phyloP scores from a whole-genome alignment of 108 stramenopile genomes.

The Mediolabrus comicus region DNA sequence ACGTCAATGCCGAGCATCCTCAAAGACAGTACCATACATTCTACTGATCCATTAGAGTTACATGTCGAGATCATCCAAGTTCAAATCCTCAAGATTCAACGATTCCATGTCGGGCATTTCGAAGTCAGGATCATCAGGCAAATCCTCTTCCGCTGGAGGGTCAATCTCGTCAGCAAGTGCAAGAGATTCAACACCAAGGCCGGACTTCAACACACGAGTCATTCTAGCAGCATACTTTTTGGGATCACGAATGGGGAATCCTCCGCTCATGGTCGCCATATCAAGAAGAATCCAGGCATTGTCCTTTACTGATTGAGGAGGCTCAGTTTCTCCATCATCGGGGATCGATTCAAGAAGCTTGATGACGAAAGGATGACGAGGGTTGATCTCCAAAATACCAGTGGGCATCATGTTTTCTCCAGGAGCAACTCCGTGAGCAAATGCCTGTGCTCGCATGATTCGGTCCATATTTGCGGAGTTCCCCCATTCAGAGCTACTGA shows the following conservation, averaged over 20 bases:
- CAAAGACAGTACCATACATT: too few relatives aligned
- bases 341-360: constrained; percentile 87
- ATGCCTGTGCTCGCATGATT: constrained; percentile 97
- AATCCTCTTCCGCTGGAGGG: constrained; percentile 89
- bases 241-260: constrained; percentile 89
- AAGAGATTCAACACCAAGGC: constrained; percentile 80
- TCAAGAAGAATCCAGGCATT: constrained; percentile 96
- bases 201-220: constrained; percentile 74
- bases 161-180: constrained; percentile 90
- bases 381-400: constrained; percentile 97
- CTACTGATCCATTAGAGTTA: background rate
- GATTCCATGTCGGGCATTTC: constrained; percentile 40
- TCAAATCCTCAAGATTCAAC: constrained; percentile 60
- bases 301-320: constrained; percentile 79
- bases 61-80: constrained; percentile 14
- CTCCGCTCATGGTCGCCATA: constrained; percentile 93
- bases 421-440: constrained; percentile 60
- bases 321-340: constrained; percentile 66
- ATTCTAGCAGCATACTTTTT: constrained; percentile 88
- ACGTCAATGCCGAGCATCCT: too few relatives aligned
- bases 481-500: constrained; percentile 90
- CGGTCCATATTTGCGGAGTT: constrained; percentile 99
- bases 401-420: constrained; percentile 61
- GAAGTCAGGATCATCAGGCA: constrained; percentile 78
- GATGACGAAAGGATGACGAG: constrained; percentile 96